A percentile compares a stretch with the other conserved stretches of the same genome.
These are phyloP conservation scores for Cercospora janseana DNA, from an alignment of 2,329 filamentous ascomycete genomes.

Conservation along the genomic window DNA sequence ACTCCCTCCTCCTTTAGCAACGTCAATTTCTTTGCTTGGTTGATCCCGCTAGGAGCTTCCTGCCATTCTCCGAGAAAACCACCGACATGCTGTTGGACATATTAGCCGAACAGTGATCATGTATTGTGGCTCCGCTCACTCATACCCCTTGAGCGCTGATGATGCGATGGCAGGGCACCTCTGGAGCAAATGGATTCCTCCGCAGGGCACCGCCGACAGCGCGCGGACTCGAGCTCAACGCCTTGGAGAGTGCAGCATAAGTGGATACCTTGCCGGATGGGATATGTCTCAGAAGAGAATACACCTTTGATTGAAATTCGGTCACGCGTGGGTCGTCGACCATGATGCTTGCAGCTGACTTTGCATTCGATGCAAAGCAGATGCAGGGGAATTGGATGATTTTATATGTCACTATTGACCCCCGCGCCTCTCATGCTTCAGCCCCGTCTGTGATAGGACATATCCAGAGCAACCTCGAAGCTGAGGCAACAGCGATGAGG, in stretches of 20 bases:
- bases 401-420: background rate
- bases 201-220: slow-evolving; percentile 76
- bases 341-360: background rate
- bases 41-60: slow-evolving; percentile 59
- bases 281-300: slow-evolving; percentile 71
- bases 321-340: slow-evolving; percentile 5
- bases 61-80: slow-evolving; percentile 69
- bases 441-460: background rate
- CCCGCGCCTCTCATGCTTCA: background rate
- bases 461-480: slow-evolving; percentile 6
- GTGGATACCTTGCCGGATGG: slow-evolving; percentile 73
- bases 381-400: background rate
- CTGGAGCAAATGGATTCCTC: slow-evolving; percentile 76
- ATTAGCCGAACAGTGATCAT: slow-evolving; percentile 11
- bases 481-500: slow-evolving; percentile 5
- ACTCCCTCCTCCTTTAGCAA: slow-evolving; percentile 65
- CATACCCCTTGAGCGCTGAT: slow-evolving; percentile 68
- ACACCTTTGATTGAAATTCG: slow-evolving; percentile 51
- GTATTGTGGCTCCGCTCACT: background rate
- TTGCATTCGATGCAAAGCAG: background rate
- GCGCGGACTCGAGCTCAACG: slow-evolving; percentile 68
- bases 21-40: slow-evolving; percentile 62
- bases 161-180: slow-evolving; percentile 76
- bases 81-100: slow-evolving; percentile 50
- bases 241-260: slow-evolving; percentile 65